A percentile compares a stretch with the other conserved stretches of the same genome.
Evolutionary conservation across 768 basidiomycete species (phyloP).

Genomic region (Tylopilus sp.): DNA sequence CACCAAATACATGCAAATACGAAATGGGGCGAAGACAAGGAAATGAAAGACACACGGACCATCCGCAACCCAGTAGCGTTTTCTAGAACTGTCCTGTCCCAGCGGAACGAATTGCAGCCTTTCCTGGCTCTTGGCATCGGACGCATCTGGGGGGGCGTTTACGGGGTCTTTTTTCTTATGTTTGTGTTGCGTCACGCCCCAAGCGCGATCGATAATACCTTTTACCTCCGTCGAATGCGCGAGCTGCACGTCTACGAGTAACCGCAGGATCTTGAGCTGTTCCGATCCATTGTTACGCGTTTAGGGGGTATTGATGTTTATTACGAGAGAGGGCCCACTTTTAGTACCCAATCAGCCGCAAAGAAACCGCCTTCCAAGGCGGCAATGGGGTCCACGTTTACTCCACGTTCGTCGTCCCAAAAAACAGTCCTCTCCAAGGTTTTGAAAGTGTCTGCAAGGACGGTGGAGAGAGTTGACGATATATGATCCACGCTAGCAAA

Average conservation of each 20-base stretch:
- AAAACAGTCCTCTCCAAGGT: slow-evolving; percentile 71
- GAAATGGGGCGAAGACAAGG: slow-evolving; percentile 29
- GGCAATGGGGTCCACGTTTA: slow-evolving; percentile 73
- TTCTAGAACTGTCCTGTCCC: slow-evolving; percentile 72
- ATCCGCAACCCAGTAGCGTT: slow-evolving; percentile 85
- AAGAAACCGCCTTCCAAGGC: slow-evolving; percentile 71
- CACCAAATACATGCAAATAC: slow-evolving; percentile 77
- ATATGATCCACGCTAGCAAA: slow-evolving; percentile 72
- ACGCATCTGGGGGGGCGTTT: slow-evolving; percentile 50
- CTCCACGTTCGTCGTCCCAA: slow-evolving; percentile 68
- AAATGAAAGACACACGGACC: slow-evolving; percentile 62
- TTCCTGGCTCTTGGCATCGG: slow-evolving; percentile 65
- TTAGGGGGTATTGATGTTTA: slow-evolving; percentile 25
- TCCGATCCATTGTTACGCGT: slow-evolving; percentile 23
- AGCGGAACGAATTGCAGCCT: slow-evolving; percentile 64
- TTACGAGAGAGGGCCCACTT: slow-evolving; percentile 49
- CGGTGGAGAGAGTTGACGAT: slow-evolving; percentile 64
- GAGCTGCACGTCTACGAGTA: slow-evolving; percentile 83
- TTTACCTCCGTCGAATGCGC: slow-evolving; percentile 67
- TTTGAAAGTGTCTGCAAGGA: slow-evolving; percentile 72
- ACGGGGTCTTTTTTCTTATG: slow-evolving; percentile 76
- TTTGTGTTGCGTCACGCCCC: slow-evolving; percentile 82
- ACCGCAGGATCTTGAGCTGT: slow-evolving; percentile 79
- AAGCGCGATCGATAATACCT: slow-evolving; percentile 72
- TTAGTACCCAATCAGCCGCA: slow-evolving; percentile 75